These are phyloP conservation scores for Linnemannia hyalina DNA, from an alignment of 192 early-diverging fungal species.

Conservation along the genomic window DNA sequence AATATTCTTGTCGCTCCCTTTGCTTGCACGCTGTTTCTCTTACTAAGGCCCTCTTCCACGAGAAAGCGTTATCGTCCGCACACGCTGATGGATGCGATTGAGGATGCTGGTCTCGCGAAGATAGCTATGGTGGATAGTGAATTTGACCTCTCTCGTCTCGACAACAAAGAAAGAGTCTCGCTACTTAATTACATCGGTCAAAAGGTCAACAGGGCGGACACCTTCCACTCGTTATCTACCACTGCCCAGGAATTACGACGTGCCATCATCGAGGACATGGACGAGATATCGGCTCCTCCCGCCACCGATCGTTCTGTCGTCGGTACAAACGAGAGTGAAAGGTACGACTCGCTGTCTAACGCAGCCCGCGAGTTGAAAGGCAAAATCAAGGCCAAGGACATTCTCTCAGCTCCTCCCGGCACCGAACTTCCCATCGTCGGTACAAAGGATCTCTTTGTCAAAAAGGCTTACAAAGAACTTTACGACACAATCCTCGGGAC, in stretches of 20 bases:
- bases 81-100: constrained; percentile 15
- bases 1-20: neutral
- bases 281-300: neutral
- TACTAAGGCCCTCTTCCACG: constrained; percentile 16
- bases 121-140: constrained; percentile 19
- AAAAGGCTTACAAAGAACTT: too few species aligned
- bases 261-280: constrained; percentile 15
- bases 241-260: neutral
- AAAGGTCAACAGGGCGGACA: too few species aligned
- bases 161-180: constrained; percentile 29
- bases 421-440: too few species aligned
- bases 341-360: too few species aligned
- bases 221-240: neutral
- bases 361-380: too few species aligned
- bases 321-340: too few species aligned
- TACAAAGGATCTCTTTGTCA: too few species aligned
- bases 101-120: constrained; percentile 6
- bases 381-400: too few species aligned
- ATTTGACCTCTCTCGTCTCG: constrained; percentile 11
- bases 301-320: too few species aligned
- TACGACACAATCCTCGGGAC: too few species aligned
- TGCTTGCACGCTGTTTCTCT: constrained; percentile 4
- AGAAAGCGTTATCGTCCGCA: neutral
- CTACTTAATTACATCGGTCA: constrained; percentile 17
- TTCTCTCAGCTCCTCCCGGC: neutral